phyloP scores from a whole-genome alignment of 306 rosid genomes.

The Acmispon strigosus region DNA sequence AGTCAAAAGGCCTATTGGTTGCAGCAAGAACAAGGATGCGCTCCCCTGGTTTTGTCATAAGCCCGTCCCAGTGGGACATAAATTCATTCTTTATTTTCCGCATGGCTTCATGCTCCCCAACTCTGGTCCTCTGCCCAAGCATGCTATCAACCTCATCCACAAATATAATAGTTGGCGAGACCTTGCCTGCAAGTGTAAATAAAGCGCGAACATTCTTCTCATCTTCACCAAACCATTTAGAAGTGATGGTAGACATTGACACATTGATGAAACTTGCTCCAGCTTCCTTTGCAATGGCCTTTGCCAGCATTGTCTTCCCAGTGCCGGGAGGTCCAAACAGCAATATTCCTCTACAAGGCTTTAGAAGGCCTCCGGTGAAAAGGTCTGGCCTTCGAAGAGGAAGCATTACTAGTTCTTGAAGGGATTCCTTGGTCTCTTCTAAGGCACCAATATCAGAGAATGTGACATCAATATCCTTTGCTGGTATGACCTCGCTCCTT shows the following conservation, averaged over 20 bases:
- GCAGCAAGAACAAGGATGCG: conserved; percentile 95
- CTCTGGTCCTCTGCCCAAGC: conserved; percentile 94
- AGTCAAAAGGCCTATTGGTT: conserved; percentile 93
- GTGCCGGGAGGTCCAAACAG: conserved; percentile 96
- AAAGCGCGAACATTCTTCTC: conserved; percentile 95
- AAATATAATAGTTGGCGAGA: conserved; percentile 91
- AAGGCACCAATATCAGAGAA: conserved; percentile 89
- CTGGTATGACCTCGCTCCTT: conserved; percentile 93
- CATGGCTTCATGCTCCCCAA: conserved; percentile 99
- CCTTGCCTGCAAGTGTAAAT: conserved; percentile 87
- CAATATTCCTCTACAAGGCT: conserved; percentile 93
- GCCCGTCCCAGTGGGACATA: conserved; percentile 96
- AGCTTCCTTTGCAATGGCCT: conserved; percentile 95
- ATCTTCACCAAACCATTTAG: conserved; percentile 99
- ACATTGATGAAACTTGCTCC: conserved; percentile 98
- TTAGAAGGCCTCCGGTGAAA: conserved; percentile 86
- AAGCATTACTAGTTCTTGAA: conserved; percentile 97
- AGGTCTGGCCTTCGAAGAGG: conserved; percentile 93
- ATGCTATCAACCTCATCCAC: conserved; percentile 99
- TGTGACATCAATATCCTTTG: conserved; percentile 66
- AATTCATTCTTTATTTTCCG: conserved; percentile 95
- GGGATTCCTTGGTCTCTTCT: conserved; percentile 85
- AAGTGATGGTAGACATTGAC: conserved; percentile 96
- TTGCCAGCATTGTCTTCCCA: conserved; percentile 97
- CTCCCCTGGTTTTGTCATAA: conserved; percentile 67